Evolutionary conservation across 257 asterid genomes (phyloP), one percentile per base, ranked within the genome.

Genomic region (Echium plantagineum): DNA sequence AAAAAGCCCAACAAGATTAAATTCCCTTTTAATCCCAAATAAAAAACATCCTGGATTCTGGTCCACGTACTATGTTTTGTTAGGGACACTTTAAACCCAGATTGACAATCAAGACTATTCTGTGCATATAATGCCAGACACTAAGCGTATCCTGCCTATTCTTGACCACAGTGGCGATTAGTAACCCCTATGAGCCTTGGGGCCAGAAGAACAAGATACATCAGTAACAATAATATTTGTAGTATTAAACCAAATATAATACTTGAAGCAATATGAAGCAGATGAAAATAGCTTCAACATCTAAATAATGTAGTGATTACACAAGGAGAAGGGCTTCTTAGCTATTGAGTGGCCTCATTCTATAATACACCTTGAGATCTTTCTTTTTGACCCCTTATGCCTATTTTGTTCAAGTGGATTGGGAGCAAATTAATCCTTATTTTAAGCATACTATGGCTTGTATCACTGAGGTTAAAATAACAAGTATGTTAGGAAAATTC

Each of bases 1-100:
- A 72, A 77, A 58, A 63, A 24, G 26, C 26, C 52, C 24, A 54
- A 42, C 1, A 64, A 24, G 57, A 42, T 47, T 62, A 58, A 58
- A 60, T 58, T 48, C 52, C 57, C 57, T 5, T 10, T 53, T 18
- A 9, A 21, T 8, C 49, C 49, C 17, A 42, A 42, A 12, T 42
- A 2, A 42, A 13, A 38, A 42, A 42, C 17, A 42, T 12, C 49
- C 17, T 42, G 49, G 49, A 42, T 12, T 17, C 17, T 42, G 49
- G 49, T 42, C 49, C 49, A 1, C 17, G 49, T 42, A 13, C 12
- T 42, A 38, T 38, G 48, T 38, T 13, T 17, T 42, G 17, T 1
- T 42, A 42, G 49, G 47, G 47, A 42, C 12, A 42, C 3, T 42
- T 42, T 13, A 35, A 4, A 42, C 49, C 49, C 49, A 42, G 49